Evolutionary conservation across 768 basidiomycete genomes (phyloP).

Genomic region (Boletus rubescentipes): DNA sequence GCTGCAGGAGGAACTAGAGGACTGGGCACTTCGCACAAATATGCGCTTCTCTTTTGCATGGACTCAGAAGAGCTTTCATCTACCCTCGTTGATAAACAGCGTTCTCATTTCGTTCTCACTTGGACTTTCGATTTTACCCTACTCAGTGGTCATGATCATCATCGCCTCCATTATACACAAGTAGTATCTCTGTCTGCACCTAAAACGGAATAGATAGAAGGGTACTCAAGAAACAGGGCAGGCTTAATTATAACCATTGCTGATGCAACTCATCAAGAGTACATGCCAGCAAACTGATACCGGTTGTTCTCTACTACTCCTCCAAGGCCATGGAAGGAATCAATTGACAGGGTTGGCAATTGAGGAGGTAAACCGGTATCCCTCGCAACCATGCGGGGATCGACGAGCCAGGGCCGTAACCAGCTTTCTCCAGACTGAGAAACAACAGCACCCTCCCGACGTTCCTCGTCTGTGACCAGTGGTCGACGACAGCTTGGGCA

Average conservation of each 20-base stretch:
- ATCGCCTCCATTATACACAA: constrained; percentile 14
- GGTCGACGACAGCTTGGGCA: constrained; percentile 64
- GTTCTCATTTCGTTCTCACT: constrained; percentile 11
- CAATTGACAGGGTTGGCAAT: constrained; percentile 20
- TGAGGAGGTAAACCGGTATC: constrained; percentile 8
- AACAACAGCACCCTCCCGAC: constrained; percentile 6
- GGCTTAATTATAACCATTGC: constrained; percentile 8
- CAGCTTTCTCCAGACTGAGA: constrained; percentile 12
- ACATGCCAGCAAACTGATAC: constrained; percentile 53
- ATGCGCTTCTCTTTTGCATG: constrained; percentile 22
- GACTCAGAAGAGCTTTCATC: constrained; percentile 31
- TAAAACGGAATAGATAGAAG: constrained; percentile 24
- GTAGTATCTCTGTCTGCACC: constrained; percentile 24
- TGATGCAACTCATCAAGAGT: constrained; percentile 41
- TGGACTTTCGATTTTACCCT: constrained; percentile 28
- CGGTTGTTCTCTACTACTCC: constrained; percentile 17
- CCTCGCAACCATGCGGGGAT: constrained; percentile 19
- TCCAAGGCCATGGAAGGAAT: constrained; percentile 14
- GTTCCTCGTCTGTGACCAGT: constrained; percentile 33
- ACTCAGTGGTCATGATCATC: constrained; percentile 18
- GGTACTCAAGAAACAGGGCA: constrained; percentile 20
- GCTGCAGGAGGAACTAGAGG: constrained; percentile 68
- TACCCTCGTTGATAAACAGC: constrained; percentile 31
- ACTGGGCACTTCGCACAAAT: constrained; percentile 2
- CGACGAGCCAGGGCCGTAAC: constrained; percentile 24